phyloP scores from a whole-genome alignment of 2,329 filamentous ascomycete genomes.

The Colletotrichum sp. region DNA sequence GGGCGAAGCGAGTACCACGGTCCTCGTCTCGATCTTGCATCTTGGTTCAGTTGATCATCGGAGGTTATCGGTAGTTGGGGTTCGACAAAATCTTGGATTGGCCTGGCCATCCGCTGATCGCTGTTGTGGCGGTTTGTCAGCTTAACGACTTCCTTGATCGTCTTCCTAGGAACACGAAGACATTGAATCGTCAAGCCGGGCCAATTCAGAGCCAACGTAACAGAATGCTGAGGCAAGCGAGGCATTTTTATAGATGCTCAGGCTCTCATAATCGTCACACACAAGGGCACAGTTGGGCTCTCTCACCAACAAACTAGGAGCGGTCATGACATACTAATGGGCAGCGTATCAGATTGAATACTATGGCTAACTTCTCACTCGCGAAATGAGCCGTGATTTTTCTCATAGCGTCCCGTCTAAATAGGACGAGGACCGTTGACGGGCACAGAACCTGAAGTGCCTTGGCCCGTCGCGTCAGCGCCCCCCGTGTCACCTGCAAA shows the following conservation, averaged over 20 bases:
- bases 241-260: background rate
- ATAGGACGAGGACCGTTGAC: background rate
- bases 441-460: background rate
- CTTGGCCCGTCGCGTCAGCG: background rate
- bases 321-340: background rate
- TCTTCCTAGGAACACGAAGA: background rate
- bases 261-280: background rate
- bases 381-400: background rate
- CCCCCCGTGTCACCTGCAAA: background rate
- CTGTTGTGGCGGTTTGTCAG: background rate
- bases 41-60: conserved; percentile 6
- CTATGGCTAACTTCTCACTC: background rate
- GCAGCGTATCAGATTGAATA: background rate
- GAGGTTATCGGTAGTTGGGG: conserved; percentile 18
- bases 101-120: conserved; percentile 13
- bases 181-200: background rate
- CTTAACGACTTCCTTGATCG: background rate
- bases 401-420: background rate
- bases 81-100: background rate
- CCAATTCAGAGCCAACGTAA: background rate
- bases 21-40: conserved; percentile 8
- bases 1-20: background rate
- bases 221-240: background rate
- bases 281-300: background rate
- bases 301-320: background rate